Percentiles rank a stretch among this genome's conserved stretches.
phyloP scores from a whole-genome alignment of 2,329 filamentous ascomycete species.

The Trichoderma simmonsii region DNA sequence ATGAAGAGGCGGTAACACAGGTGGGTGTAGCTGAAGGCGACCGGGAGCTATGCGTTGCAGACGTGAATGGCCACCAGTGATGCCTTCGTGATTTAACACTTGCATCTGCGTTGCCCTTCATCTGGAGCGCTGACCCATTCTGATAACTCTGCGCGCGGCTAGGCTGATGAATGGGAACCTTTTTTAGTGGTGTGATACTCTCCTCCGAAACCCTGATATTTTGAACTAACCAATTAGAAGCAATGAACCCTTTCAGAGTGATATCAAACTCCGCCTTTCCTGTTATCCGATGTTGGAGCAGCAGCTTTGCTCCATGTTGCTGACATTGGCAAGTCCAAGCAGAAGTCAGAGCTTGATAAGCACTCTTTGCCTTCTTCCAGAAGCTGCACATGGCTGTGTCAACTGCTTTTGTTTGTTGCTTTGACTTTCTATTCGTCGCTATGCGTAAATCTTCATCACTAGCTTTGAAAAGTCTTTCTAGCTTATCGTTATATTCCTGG shows the following conservation, averaged over 20 bases:
- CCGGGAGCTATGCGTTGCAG: too few relatives aligned
- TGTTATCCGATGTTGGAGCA: constrained; percentile 26
- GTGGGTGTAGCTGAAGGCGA: too few relatives aligned
- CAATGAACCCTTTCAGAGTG: constrained; percentile 18
- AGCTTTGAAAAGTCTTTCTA: constrained; percentile 24
- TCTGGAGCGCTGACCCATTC: background rate
- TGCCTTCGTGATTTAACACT: background rate
- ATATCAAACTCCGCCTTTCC: constrained; percentile 23
- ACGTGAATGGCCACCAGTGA: too few relatives aligned
- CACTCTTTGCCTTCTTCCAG: constrained; percentile 25
- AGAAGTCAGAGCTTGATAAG: constrained; percentile 25
- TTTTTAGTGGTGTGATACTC: background rate
- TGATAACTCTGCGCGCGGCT: background rate
- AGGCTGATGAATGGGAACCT: background rate
- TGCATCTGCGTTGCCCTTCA: background rate
- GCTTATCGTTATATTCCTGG: constrained; percentile 23
- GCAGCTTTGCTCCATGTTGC: constrained; percentile 24
- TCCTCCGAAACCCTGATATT: background rate
- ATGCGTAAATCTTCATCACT: constrained; percentile 22
- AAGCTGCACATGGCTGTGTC: constrained; percentile 26
- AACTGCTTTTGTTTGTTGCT: background rate
- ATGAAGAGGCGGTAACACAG: too few relatives aligned
- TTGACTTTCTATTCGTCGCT: background rate
- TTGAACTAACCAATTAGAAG: constrained; percentile 5
- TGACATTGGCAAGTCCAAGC: constrained; percentile 27